Evolutionary conservation across 2,329 filamentous ascomycete species (phyloP), one percentile per base, ranked within the genome.

Genomic region (Xylariaceae sp.): DNA sequence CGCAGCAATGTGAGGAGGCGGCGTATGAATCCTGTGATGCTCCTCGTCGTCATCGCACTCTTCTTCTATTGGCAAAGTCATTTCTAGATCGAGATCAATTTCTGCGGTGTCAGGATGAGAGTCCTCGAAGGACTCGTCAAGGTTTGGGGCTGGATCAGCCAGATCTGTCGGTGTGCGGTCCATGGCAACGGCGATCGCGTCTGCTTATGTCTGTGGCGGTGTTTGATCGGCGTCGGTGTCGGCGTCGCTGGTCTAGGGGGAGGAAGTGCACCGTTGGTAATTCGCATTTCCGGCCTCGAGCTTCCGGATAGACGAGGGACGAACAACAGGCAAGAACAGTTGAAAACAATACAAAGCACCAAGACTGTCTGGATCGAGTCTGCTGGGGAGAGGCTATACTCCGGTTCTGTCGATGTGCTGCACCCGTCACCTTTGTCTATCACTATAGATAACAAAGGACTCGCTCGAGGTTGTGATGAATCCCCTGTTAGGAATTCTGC

Each of bases 1-100:
- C 56, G 88, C 88, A 67, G 88, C 88, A 70, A 92, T 88, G 70
- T 86, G 88, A 35, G 89, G 86, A 56, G 89, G 89, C 51, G 88
- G 89, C 55, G 85, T 83, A 70, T 83, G 81, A 64, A 78, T 71
- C 59, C 71, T 72, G 5, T 69, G 70, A 30, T 70, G 11, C 5
- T 45, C 68, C 9, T 71, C 61, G 2, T 45, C 42, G 2, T 45
- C 42, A 45, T 45, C 42, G 5, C n/a, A 68, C 9, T 71, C 61
- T 45, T 76, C 75, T 57, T 78, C 71, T 50, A 72, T 53, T 49
- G 57, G 62, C 42, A 71, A 51, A 53, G 66, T 61, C 63, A 73
- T 67, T n/a, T 72, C 70, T 54, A 71, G 62, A 59, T 71, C 70
- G 57, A 70, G 57, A 59, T 71, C 70, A 58, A 69, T 58, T 13